A percentile compares a stretch with the other conserved stretches of the same genome.
Evolutionary conservation across 768 basidiomycete genomes (phyloP).

Genomic region (Ephemerocybe angulata): DNA sequence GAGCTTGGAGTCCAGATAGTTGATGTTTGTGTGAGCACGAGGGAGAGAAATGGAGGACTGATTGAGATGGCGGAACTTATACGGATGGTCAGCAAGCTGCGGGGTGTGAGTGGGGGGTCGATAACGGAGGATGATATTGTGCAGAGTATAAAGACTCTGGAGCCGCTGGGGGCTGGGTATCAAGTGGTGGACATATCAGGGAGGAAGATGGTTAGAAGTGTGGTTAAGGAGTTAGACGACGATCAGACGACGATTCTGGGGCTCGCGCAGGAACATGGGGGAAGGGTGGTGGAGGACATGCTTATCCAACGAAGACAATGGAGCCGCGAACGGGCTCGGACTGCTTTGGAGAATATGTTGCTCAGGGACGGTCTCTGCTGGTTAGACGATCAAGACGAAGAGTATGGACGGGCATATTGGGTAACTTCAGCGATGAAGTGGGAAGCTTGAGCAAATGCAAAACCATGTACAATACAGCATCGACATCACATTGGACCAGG

Average conservation of each 20-base stretch:
- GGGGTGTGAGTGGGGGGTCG: conserved; percentile 61
- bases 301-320: conserved; percentile 66
- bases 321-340: conserved; percentile 70
- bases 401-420: conserved; percentile 72
- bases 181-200: conserved; percentile 74
- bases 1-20: conserved; percentile 95
- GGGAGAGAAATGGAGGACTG: conserved; percentile 88
- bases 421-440: conserved; percentile 84
- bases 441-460: conserved; percentile 46
- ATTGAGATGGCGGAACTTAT: conserved; percentile 87
- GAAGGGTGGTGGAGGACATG: conserved; percentile 61
- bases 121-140: conserved; percentile 85
- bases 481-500: conserved; percentile 12
- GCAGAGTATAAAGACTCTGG: conserved; percentile 79
- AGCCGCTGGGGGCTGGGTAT: conserved; percentile 90
- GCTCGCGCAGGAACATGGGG: conserved; percentile 63
- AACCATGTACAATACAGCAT: conserved; percentile 4
- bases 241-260: conserved; percentile 85
- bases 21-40: conserved; percentile 83
- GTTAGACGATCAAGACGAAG: conserved; percentile 87
- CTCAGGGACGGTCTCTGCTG: conserved; percentile 89
- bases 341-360: conserved; percentile 86
- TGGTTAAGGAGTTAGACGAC: conserved; percentile 86
- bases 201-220: conserved; percentile 78
- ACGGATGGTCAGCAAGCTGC: conserved; percentile 69